Evolutionary conservation across 169 alveolate genomes (phyloP).

Genomic region (Eimeria necatrix): DNA sequence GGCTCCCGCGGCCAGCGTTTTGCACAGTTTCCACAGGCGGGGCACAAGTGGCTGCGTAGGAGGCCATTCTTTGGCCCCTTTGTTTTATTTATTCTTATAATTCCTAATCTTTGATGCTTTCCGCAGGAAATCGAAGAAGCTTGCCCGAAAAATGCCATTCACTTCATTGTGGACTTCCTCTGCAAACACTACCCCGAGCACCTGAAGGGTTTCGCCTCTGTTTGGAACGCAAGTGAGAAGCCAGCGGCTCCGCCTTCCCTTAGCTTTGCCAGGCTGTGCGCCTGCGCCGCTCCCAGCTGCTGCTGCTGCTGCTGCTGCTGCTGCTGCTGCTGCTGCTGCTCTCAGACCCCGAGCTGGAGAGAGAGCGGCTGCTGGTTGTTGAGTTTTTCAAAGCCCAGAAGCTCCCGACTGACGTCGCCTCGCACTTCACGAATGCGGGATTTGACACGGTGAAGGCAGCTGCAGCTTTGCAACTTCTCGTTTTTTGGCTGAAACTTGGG

Average conservation of each 20-base stretch:
- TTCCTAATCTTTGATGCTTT: not conserved
- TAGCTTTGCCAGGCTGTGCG: not conserved
- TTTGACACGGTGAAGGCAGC: constrained; percentile 87
- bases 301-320: not conserved
- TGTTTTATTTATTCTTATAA: too few relatives aligned
- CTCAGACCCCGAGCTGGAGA: constrained; percentile 92
- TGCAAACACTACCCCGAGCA: constrained; percentile 86
- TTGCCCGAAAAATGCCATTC: constrained; percentile 82
- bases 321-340: constrained; percentile 1
- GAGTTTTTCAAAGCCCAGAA: constrained; percentile 91
- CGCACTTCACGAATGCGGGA: constrained; percentile 93
- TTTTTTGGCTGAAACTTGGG: too few relatives aligned
- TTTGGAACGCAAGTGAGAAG: constrained; percentile 82
- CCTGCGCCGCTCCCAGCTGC: not conserved
- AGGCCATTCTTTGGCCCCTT: too few relatives aligned
- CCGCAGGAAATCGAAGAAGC: constrained; percentile 82
- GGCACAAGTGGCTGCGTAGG: too few relatives aligned
- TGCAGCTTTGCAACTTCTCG: not conserved
- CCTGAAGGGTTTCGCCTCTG: constrained; percentile 82
- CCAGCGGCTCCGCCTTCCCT: not conserved
- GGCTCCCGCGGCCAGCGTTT: not conserved
- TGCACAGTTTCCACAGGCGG: not conserved
- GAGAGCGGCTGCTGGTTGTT: constrained; percentile 88
- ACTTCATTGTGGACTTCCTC: constrained; percentile 84
- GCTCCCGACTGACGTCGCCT: constrained; percentile 91